These are phyloP conservation scores for Conringia planisiliqua DNA, from an alignment of 345 rosid species.

Conservation along the genomic window DNA sequence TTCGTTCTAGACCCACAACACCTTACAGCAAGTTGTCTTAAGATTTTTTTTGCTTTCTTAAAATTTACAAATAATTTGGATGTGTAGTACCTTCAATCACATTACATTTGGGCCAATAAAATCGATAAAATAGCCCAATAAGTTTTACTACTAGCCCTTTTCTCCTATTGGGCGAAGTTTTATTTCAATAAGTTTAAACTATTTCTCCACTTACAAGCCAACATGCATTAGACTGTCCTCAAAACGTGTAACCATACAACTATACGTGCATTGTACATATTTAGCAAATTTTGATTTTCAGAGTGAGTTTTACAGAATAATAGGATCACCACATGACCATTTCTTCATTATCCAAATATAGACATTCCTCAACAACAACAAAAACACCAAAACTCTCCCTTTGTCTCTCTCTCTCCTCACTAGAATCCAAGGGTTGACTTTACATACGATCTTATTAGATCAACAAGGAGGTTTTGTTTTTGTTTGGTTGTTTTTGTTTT, in stretches of 20 bases:
- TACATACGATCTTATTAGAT: not conserved
- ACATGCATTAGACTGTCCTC: not conserved
- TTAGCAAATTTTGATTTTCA: slow-evolving; percentile 19
- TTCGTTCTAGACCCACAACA: not conserved
- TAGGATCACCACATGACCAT: slow-evolving; percentile 81
- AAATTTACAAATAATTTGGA: too few species aligned
- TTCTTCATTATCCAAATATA: slow-evolving; percentile 42
- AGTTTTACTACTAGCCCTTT: not conserved
- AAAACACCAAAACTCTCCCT: slow-evolving; percentile 8
- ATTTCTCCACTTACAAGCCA: not conserved
- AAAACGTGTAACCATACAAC: slow-evolving; percentile 5
- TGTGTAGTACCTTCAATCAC: not conserved
- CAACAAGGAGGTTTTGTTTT: slow-evolving; percentile 1
- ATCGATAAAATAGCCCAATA: slow-evolving; percentile 12
- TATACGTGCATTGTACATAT: slow-evolving; percentile 16
- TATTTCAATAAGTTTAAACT: not conserved
- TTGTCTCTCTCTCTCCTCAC: slow-evolving; percentile 23
- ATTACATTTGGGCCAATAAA: not conserved
- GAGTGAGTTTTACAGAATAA: slow-evolving; percentile 29
- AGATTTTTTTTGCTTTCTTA: not conserved
- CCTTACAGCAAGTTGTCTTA: not conserved
- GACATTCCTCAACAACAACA: slow-evolving; percentile 29
- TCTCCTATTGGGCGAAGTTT: not conserved
- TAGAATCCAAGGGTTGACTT: slow-evolving; percentile 1
- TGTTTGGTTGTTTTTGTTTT: not conserved